A percentile compares a stretch with the other conserved stretches of the same genome.
These are phyloP conservation scores for Eimeria sp. DNA, from an alignment of 169 alveolate genomes.

Conservation along the genomic window DNA sequence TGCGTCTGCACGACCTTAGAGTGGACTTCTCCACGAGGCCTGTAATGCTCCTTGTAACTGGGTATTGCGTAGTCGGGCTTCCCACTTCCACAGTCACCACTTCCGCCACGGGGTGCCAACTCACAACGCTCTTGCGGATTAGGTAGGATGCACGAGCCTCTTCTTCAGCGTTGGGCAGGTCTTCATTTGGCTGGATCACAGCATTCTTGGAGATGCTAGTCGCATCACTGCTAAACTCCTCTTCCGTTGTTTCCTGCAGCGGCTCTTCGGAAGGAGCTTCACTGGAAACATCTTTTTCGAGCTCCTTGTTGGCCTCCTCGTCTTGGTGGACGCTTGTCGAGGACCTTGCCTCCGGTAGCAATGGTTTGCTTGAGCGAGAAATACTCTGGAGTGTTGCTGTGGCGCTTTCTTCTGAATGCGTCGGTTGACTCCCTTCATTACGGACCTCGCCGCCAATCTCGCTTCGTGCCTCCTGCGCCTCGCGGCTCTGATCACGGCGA, in stretches of 20 bases:
- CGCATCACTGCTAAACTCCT: not conserved
- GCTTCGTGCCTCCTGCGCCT: not conserved
- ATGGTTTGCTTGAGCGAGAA: not conserved
- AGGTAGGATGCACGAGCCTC: not conserved
- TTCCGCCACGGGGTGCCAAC: constrained; percentile 51
- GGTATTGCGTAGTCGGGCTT: not conserved
- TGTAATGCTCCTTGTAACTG: constrained; percentile 4
- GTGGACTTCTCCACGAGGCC: constrained; percentile 14
- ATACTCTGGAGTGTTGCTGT: not conserved
- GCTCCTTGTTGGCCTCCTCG: not conserved
- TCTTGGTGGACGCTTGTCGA: not conserved
- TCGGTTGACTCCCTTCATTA: not conserved
- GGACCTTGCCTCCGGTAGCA: not conserved
- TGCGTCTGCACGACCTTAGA: constrained; percentile 8
- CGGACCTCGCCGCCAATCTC: not conserved
- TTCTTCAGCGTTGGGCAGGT: not conserved
- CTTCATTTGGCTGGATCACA: not conserved
- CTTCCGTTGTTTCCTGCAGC: not conserved
- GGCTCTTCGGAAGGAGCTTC: not conserved
- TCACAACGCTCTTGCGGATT: not conserved
- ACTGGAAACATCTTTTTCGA: not conserved
- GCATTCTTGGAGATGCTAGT: not conserved
- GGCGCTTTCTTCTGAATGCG: not conserved
- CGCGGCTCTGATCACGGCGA: not conserved
- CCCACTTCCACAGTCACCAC: constrained; percentile 58